phyloP scores from a whole-genome alignment of 495 filamentous ascomycete species.

The Aspergillus cavernicola region DNA sequence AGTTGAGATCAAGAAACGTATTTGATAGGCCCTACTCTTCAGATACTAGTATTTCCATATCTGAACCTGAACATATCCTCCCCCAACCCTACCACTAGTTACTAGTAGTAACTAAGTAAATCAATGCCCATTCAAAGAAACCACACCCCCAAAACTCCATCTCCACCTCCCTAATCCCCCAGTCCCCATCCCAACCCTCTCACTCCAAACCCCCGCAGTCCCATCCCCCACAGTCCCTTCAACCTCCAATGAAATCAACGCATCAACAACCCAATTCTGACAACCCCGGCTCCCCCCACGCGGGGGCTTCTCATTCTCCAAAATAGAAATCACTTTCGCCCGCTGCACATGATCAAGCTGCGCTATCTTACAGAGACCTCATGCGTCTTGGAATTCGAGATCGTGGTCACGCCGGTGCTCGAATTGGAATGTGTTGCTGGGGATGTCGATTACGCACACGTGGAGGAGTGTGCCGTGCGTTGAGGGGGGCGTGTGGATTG shows the following conservation, averaged over 20 bases:
- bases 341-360: slow-evolving; percentile 12
- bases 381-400: slow-evolving; percentile 10
- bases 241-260: slow-evolving; percentile 22
- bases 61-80: no score
- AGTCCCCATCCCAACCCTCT: slow-evolving; percentile 18
- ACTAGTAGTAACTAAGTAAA: no score
- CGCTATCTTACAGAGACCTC: slow-evolving; percentile 15
- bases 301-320: slow-evolving; percentile 17
- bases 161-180: slow-evolving; percentile 13
- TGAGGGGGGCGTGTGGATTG: slow-evolving; percentile 20
- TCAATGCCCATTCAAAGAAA: not conserved
- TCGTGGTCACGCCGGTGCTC: slow-evolving; percentile 10
- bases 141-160: not conserved
- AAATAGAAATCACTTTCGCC: slow-evolving; percentile 15
- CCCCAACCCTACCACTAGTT: no score
- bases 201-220: slow-evolving; percentile 25
- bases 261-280: slow-evolving; percentile 27
- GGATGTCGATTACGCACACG: slow-evolving; percentile 19
- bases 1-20: no score
- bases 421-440: slow-evolving; percentile 15
- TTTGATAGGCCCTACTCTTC: no score
- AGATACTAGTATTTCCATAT: no score
- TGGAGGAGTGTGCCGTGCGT: slow-evolving; percentile 24
- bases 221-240: slow-evolving; percentile 22
- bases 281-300: slow-evolving; percentile 15